These are phyloP conservation scores for Inonotus hispidus DNA, from an alignment of 1,284 basidiomycete species.

Conservation along the genomic window DNA sequence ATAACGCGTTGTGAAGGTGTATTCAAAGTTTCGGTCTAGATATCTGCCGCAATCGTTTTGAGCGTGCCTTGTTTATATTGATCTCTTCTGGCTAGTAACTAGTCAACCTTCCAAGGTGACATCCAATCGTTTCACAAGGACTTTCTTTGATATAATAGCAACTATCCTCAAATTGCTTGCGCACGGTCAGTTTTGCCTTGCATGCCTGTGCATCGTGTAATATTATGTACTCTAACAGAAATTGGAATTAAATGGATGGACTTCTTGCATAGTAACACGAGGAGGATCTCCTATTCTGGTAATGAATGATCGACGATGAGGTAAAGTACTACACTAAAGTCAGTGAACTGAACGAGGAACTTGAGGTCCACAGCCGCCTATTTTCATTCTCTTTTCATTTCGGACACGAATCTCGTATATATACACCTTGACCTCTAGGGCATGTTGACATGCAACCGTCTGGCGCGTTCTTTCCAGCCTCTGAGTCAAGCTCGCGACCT, in stretches of 20 bases:
- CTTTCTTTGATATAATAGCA: not conserved
- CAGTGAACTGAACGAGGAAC: not conserved
- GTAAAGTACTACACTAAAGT: not conserved
- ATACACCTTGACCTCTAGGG: not conserved
- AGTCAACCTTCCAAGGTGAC: not conserved
- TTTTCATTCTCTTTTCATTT: constrained; percentile 7
- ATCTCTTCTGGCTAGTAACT: not conserved
- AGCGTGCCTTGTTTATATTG: constrained; percentile 1
- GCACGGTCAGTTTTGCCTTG: not conserved
- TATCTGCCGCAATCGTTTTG: constrained; percentile 3
- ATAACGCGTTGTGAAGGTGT: too few relatives aligned
- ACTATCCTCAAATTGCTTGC: not conserved
- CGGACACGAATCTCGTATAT: not conserved
- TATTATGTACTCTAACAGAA: not conserved
- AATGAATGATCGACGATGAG: not conserved
- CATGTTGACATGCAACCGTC: constrained; percentile 5
- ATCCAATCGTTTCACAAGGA: not conserved
- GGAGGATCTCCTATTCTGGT: not conserved
- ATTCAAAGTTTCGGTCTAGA: not conserved
- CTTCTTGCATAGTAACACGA: not conserved
- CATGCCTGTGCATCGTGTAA: not conserved
- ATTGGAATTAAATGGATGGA: not conserved
- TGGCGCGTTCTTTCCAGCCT: not conserved
- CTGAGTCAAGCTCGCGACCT: constrained; percentile 24
- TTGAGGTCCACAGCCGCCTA: not conserved